These are phyloP conservation scores for Trypethelium eluteriae DNA, from an alignment of 495 filamentous ascomycete species.

Conservation along the genomic window DNA sequence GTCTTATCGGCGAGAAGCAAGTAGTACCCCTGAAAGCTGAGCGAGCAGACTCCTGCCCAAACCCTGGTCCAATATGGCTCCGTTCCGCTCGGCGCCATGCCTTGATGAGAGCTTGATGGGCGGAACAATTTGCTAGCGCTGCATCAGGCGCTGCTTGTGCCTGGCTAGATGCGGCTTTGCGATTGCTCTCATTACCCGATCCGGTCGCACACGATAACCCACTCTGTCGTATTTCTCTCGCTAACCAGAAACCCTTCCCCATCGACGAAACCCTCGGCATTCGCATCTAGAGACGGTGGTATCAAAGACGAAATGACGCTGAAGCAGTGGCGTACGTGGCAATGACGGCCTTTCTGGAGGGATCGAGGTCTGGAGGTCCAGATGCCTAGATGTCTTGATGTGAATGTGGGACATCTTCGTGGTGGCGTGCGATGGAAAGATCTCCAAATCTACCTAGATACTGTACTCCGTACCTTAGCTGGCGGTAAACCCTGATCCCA, in stretches of 20 bases:
- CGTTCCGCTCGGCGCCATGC: not conserved
- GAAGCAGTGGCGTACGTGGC: not conserved
- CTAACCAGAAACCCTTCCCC: not conserved
- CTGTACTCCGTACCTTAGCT: too few relatives aligned
- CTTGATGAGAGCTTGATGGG: not conserved
- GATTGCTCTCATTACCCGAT: not conserved
- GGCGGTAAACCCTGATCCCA: too few relatives aligned
- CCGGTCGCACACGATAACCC: not conserved
- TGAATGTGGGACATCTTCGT: not conserved
- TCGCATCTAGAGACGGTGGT: not conserved
- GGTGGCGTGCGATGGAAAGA: not conserved
- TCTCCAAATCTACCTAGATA: not conserved
- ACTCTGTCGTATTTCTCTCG: not conserved
- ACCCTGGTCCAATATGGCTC: not conserved
- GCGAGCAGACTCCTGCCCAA: not conserved
- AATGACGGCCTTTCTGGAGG: not conserved
- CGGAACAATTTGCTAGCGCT: not conserved
- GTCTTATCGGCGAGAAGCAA: not conserved
- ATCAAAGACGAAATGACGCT: not conserved
- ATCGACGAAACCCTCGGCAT: not conserved
- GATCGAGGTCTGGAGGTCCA: not conserved
- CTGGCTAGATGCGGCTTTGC: conserved; percentile 3
- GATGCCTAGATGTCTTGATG: not conserved
- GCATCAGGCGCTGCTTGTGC: not conserved
- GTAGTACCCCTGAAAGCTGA: not conserved